Evolutionary conservation across 1,284 basidiomycete genomes (phyloP).

Genomic region (Naganishia liquefaciens): DNA sequence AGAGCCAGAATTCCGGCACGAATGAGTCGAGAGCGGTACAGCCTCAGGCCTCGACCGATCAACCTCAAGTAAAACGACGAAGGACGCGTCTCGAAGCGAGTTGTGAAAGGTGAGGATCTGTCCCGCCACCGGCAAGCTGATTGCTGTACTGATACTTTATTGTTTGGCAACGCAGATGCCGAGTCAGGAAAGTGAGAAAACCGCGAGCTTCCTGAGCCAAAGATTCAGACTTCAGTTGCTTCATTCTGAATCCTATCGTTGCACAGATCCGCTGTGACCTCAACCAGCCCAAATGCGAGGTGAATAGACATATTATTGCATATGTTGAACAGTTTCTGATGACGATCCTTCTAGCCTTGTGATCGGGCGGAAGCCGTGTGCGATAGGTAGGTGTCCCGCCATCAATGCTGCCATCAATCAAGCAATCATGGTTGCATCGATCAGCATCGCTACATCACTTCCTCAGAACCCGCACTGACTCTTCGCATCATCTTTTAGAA

Average conservation of each 20-base stretch:
- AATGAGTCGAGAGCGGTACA: background rate
- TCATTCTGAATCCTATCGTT: background rate
- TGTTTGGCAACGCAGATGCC: background rate
- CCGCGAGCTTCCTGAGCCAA: background rate
- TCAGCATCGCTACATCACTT: too few relatives aligned
- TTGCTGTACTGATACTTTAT: slow-evolving; percentile 4
- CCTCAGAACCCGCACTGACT: background rate
- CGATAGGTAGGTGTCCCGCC: background rate
- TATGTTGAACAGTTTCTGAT: background rate
- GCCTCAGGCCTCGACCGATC: background rate
- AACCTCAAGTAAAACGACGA: slow-evolving; percentile 7
- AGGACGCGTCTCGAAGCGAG: slow-evolving; percentile 17
- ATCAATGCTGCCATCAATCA: background rate
- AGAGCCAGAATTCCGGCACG: background rate
- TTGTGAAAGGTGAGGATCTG: slow-evolving; percentile 2
- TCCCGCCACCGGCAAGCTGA: background rate
- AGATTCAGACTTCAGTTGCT: background rate
- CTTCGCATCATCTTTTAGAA: background rate
- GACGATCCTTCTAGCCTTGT: background rate
- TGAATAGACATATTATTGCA: background rate
- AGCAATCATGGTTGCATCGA: too few relatives aligned
- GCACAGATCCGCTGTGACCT: slow-evolving; percentile 11
- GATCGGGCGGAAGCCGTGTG: slow-evolving; percentile 8
- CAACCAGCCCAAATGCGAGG: slow-evolving; percentile 13
- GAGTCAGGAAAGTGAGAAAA: background rate